phyloP scores from a whole-genome alignment of 148 eudicot genomes.

The Chenopodium suecicum region DNA sequence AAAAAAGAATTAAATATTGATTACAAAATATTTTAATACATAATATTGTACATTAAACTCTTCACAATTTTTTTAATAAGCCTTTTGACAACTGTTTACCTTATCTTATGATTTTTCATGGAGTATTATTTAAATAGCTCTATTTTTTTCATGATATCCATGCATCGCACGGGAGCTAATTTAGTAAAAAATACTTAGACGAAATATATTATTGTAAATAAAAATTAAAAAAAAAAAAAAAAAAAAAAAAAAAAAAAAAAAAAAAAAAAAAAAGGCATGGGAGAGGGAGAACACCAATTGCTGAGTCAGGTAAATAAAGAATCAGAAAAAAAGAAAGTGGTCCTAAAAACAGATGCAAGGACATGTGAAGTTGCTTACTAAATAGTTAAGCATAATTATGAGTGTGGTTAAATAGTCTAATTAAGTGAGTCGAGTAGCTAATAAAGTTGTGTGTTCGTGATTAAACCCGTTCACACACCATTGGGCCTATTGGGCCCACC shows the following conservation, averaged over 20 bases:
- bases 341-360: conserved; percentile 17
- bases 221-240: no score
- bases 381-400: conserved; percentile 32
- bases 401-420: conserved; percentile 34
- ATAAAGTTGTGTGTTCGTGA: conserved; percentile 9
- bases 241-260: not conserved
- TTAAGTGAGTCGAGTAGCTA: conserved; percentile 5
- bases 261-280: not conserved
- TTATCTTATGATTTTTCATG: no score
- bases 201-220: no score
- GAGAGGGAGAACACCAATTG: not conserved
- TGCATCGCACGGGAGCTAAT: no score
- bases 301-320: conserved; percentile 11
- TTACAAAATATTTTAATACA: no score
- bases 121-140: no score
- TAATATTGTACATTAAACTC: no score
- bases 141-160: no score
- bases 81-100: no score
- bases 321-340: conserved; percentile 5
- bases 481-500: conserved; percentile 20
- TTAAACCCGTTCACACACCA: not conserved
- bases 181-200: no score
- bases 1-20: no score
- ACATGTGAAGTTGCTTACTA: conserved; percentile 36
- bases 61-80: no score